Base-by-base conservation (phyloP, 108 stramenopile genomes). In the Discostella stelligeroides region DNA sequence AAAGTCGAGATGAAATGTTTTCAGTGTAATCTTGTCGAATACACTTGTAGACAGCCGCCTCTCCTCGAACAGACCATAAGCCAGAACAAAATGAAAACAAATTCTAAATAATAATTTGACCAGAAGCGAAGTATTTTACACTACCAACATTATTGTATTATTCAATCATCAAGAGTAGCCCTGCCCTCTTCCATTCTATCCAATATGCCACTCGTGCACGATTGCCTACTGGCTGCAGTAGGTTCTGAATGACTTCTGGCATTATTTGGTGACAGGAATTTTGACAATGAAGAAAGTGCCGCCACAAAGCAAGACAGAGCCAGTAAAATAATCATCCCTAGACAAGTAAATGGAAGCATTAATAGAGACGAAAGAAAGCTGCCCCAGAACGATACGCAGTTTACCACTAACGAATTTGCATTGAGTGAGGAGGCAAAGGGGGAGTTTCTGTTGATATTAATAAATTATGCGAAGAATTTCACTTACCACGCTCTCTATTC, bases 381-480 rank as follows among this genome's bases (percentile, higher is more conserved):
- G 11, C 86, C 86, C 84, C 84, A 87, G 37, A 72, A 81, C 9
- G 76, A 79, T 46, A 87, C 49, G 47, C 85, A 85, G 42, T 83
- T 85, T 7, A 83, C 56, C 50, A 72, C 66, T 9, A 25, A 20
- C 27, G 23, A 27, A 27, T 27, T 13, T 27, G 24, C 27, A 8
- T 17, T 1, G n/a, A 49, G 48, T 18, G 46, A 47, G 18, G 18
- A 18, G 2, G 46, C 17, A 18, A 3, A 47, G 17, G n/a, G n/a
- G n/a, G n/a, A n/a, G n/a, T n/a, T n/a, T n/a, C n/a, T n/a, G n/a
- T n/a, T n/a, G n/a, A n/a, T n/a, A n/a, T n/a, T n/a, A 34, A 34
- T 34, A 34, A 34, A 34, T n/a, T n/a, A 34, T 34, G 6, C 34
- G 34, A 34, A 5, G 34, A 34, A 6, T 5, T 15, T 18, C 20